Evolutionary conservation across 1,284 basidiomycete species (phyloP), one percentile per base, ranked within the genome.

Genomic region (Ganoderma resinaceum): DNA sequence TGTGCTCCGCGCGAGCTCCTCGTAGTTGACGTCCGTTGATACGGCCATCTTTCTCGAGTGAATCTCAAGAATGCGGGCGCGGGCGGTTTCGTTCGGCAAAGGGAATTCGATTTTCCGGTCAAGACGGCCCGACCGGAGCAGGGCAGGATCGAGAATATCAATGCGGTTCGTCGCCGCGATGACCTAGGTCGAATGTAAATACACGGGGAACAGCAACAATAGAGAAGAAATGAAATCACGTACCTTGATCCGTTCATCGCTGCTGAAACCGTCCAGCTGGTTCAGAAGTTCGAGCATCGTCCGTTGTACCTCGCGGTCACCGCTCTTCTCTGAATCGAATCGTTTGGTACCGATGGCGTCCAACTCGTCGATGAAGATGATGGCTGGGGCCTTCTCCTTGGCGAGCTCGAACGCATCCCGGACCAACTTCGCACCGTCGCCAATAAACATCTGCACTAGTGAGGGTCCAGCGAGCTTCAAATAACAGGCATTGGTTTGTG

Each of bases 141-240:
- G 82, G 0, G 92, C 92, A 2, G 92, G 91, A 77, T 94, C 92
- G 58, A 99, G 91, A 70, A 99, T 99, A 82, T 99, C 97, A 76
- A 99, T 99, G 79, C 97, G 90, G 83, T 99, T 99, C 38, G 97
- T 99, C 1, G 97, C 97, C 18, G 97, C 97, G 74, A 99, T 99
- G 72, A 99, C 97, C 95, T 97, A 72, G 29, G 59, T 14, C 9
- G 14, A 11, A 49, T 43, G 55, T 53, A 11, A 53, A 23, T 2
- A 49, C n/a, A 61, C 8, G 55, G 42, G 2, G 66, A 46, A 65
- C 37, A 20, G 18, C 49, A 20, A 67, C 53, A 63, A 60, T 23
- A 40, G 53, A 62, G 64, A 31, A 42, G 7, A 40, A 37, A 37
- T 59, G 46, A 49, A 49, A 23, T 49, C n/a, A 75, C 85, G 70